Conservation (phyloP, 371 early-diverging fungal genomes). For the Syncephalastrum sp. region DNA sequence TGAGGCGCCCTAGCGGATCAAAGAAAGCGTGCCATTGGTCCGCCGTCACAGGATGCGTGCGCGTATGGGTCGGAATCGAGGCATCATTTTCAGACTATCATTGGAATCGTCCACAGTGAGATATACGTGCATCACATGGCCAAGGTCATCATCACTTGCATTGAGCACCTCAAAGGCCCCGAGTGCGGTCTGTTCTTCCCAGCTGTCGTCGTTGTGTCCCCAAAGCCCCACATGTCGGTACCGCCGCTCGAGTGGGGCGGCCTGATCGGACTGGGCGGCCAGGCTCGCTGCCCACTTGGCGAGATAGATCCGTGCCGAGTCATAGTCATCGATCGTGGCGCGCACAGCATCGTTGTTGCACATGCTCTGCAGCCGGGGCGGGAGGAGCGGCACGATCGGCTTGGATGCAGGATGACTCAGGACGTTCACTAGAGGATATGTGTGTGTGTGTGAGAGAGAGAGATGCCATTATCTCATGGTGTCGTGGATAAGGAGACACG, state of each 20-base stretch:
- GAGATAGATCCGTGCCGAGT: constrained; percentile 80
- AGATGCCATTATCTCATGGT: too few species aligned
- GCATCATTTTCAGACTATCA: constrained; percentile 37
- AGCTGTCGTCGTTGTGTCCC: constrained; percentile 38
- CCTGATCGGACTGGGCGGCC: constrained; percentile 42
- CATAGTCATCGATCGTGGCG: constrained; percentile 74
- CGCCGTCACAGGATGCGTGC: constrained; percentile 62
- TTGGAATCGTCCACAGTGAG: background rate
- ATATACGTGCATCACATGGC: background rate
- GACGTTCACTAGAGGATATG: constrained; percentile 28
- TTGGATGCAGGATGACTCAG: constrained; percentile 79
- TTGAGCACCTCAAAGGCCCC: constrained; percentile 50
- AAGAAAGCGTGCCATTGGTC: constrained; percentile 77
- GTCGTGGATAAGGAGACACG: too few species aligned
- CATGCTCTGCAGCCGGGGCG: constrained; percentile 52
- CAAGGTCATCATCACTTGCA: constrained; percentile 17
- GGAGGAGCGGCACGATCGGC: constrained; percentile 75
- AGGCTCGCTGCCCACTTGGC: constrained; percentile 82
- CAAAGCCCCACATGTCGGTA: constrained; percentile 45
- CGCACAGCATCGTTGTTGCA: constrained; percentile 44
- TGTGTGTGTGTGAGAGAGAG: background rate
- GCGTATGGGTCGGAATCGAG: constrained; percentile 47
- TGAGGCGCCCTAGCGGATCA: constrained; percentile 60
- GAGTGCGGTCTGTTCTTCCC: constrained; percentile 45
- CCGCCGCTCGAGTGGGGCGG: constrained; percentile 26